phyloP scores from a whole-genome alignment of 2,329 filamentous ascomycete species.

The Apiospora marii region DNA sequence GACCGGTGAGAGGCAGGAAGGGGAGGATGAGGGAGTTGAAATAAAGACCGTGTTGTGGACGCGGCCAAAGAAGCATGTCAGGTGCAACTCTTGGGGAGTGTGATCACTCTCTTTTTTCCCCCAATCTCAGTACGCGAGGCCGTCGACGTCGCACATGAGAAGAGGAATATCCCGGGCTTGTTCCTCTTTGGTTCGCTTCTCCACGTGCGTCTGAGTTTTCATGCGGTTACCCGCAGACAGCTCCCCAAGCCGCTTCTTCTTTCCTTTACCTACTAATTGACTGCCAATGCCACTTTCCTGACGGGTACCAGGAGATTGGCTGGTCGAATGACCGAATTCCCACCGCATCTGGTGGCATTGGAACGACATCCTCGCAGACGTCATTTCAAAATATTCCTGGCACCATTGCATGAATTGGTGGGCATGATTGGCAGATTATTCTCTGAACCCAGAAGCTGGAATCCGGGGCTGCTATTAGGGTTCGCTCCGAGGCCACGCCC shows the following conservation, averaged over 20 bases:
- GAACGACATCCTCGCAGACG: neutral
- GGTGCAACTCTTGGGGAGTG: neutral
- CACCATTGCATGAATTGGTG: neutral
- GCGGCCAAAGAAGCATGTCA: neutral
- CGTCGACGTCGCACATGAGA: neutral
- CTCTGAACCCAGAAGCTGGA: neutral
- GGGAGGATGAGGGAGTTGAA: constrained; percentile 3
- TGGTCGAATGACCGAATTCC: neutral
- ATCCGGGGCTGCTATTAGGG: neutral
- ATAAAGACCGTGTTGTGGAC: constrained; percentile 6
- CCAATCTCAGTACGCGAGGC: neutral
- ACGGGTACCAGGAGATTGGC: neutral
- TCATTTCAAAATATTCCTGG: neutral
- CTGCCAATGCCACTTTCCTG: neutral
- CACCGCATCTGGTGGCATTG: neutral
- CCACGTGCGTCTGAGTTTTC: neutral
- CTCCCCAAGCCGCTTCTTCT: constrained; percentile 2
- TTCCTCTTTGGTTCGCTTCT: constrained; percentile 13
- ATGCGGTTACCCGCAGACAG: constrained; percentile 1
- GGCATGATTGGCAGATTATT: constrained; percentile 13
- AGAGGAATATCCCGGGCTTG: neutral
- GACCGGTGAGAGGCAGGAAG: constrained; percentile 2
- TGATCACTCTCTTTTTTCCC: neutral
- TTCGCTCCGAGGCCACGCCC: neutral
- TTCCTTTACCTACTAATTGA: neutral